Evolutionary conservation across 1,284 basidiomycete species (phyloP).

Genomic region (Cerioporus squamosus): DNA sequence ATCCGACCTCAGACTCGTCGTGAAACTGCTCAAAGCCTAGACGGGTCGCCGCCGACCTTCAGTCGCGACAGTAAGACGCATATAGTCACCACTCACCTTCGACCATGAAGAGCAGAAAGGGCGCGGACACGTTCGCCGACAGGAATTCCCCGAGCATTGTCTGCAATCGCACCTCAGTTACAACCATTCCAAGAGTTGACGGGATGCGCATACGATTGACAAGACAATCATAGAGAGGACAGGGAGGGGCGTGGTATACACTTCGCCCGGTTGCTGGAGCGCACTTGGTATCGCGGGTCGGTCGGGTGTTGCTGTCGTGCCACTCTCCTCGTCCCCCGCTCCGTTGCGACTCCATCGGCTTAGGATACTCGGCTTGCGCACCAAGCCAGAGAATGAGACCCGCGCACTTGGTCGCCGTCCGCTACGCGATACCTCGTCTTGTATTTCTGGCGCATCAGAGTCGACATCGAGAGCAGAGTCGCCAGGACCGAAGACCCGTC

Average conservation of each 20-base stretch:
- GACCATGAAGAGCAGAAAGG: constrained; percentile 92
- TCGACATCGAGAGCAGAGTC: constrained; percentile 19
- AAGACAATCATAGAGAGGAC: constrained; percentile 89
- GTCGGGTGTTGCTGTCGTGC: constrained; percentile 37
- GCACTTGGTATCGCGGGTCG: constrained; percentile 77
- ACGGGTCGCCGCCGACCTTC: not conserved
- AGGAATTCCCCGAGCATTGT: constrained; percentile 94
- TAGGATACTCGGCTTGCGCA: constrained; percentile 31
- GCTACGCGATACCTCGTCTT: not conserved
- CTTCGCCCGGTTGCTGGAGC: constrained; percentile 63
- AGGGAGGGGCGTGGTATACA: constrained; percentile 80
- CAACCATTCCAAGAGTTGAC: not conserved
- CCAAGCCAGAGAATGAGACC: constrained; percentile 30
- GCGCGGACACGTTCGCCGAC: constrained; percentile 88
- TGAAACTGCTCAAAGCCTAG: constrained; percentile 66
- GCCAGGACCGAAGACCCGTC: constrained; percentile 26
- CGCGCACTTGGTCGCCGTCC: constrained; percentile 22
- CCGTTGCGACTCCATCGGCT: constrained; percentile 26
- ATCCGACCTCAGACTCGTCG: constrained; percentile 79
- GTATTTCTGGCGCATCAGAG: constrained; percentile 3
- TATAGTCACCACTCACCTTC: constrained; percentile 56
- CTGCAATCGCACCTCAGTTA: constrained; percentile 41
- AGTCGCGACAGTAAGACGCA: not conserved
- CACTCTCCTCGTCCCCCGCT: constrained; percentile 32
- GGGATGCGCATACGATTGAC: constrained; percentile 71